Evolutionary conservation across 306 rosid species (phyloP).

Genomic region (Dalbergia oliveri): DNA sequence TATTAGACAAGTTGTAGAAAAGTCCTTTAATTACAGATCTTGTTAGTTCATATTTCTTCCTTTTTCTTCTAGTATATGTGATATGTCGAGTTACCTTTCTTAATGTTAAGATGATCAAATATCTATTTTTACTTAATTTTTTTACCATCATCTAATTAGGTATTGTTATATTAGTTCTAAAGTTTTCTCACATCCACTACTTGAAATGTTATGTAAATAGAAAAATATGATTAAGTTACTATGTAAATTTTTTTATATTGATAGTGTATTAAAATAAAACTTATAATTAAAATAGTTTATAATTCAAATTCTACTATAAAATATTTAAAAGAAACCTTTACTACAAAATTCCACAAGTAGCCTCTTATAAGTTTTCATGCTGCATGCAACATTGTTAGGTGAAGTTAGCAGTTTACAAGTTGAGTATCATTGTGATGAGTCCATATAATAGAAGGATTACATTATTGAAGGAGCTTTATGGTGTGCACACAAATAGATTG

Average conservation of each 20-base stretch:
- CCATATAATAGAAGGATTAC: too few relatives aligned
- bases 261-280: too few relatives aligned
- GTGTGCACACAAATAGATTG: neutral
- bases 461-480: neutral
- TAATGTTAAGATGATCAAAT: too few relatives aligned
- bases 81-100: too few relatives aligned
- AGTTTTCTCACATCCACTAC: too few relatives aligned
- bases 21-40: neutral
- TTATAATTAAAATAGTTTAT: too few relatives aligned
- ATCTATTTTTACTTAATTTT: too few relatives aligned
- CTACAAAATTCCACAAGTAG: neutral
- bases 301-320: neutral
- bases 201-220: too few relatives aligned
- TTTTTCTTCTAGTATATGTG: neutral
- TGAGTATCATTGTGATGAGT: neutral
- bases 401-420: neutral
- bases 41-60: neutral
- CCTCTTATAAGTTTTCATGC: neutral
- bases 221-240: too few relatives aligned
- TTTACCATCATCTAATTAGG: too few relatives aligned
- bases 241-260: too few relatives aligned
- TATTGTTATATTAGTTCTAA: too few relatives aligned
- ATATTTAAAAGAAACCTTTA: neutral
- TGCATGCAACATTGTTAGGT: neutral
- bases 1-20: neutral